These are phyloP conservation scores for Diaporthe ilicicola DNA, from an alignment of 2,329 filamentous ascomycete species.

Conservation along the genomic window DNA sequence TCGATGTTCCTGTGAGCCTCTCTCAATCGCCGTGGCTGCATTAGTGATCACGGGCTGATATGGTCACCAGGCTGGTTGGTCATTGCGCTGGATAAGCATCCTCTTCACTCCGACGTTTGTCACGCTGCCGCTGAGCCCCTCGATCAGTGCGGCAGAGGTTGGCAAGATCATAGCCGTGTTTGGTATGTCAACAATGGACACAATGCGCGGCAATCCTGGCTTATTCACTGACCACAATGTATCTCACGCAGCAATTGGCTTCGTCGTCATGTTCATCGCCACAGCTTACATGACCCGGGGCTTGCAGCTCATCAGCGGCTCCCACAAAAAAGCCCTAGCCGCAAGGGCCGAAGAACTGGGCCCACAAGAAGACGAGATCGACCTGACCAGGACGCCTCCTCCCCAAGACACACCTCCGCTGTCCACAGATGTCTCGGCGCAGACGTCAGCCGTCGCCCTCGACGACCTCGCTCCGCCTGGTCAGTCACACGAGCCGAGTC, in stretches of 20 bases:
- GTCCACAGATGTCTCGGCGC: constrained; percentile 28
- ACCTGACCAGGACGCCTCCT: constrained; percentile 45
- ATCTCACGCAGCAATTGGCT: constrained; percentile 57
- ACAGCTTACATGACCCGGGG: constrained; percentile 64
- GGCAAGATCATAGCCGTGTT: constrained; percentile 68
- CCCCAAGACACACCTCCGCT: constrained; percentile 36
- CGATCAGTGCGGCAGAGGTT: constrained; percentile 62
- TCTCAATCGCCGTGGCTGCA: no score
- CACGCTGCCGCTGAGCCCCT: constrained; percentile 63
- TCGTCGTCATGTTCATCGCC: constrained; percentile 58
- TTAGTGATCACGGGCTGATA: neutral
- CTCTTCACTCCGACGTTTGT: constrained; percentile 69
- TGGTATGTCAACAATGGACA: constrained; percentile 48
- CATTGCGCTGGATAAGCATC: constrained; percentile 65
- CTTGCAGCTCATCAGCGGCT: constrained; percentile 59
- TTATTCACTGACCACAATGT: neutral
- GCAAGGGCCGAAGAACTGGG: constrained; percentile 62
- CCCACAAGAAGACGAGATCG: constrained; percentile 55
- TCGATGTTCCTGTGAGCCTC: constrained; percentile 61
- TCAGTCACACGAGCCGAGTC: constrained; percentile 29
- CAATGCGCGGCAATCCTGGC: no score
- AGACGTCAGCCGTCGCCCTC: constrained; percentile 30
- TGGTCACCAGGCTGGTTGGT: constrained; percentile 58
- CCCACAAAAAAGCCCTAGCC: constrained; percentile 59
- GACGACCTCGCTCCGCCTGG: constrained; percentile 34